Base-by-base conservation (phyloP, 345 rosid species). In the Populus alba region DNA sequence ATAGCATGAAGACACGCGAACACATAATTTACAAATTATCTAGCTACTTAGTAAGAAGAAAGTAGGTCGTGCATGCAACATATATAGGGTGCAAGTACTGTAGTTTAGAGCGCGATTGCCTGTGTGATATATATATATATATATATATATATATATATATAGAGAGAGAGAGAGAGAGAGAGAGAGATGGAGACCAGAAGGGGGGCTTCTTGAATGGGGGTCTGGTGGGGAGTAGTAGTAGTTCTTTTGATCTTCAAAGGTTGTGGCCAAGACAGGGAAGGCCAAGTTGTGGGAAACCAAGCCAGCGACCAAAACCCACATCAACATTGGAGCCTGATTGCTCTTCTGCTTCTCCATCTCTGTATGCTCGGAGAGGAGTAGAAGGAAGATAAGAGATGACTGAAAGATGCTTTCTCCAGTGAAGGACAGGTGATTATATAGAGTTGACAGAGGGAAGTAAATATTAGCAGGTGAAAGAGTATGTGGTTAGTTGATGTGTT, bases 401-500 rank as follows among this genome's bases (percentile, higher is more conserved):
- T 77, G 83, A 66, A 74, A 67, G 68, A 71, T 53, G 31, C 22
- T n/a, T 27, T 63, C 55, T 22, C 73, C 77, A 72, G 79, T 15
- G 73, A 78, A 71, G 75, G 51, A 65, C 22, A 27, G 78, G 66
- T 62, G 66, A 74, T 76, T 83, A 80, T 80, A 85, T 77, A 87
- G 80, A 77, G 67, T 3, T 16, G 51, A 35, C 9, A 65, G 76
- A 70, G 83, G 65, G 86, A 75, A 91, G 94, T 94, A 86, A 94
- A 90, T 92, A 85, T 75, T 66, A 84, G 87, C 89, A 87, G 94
- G 90, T 87, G 88, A 83, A 82, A 76, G 83, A 83, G 91, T 78
- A 73, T 80, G 92, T 69, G 76, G 97, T 93, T 92, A 85, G 97
- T 89, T 91, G 97, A 89, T 88, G 78, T 73, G 74, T 77, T 84